phyloP scores from a whole-genome alignment of 1,139 yeast species.

The Taphrina wiesneri region DNA sequence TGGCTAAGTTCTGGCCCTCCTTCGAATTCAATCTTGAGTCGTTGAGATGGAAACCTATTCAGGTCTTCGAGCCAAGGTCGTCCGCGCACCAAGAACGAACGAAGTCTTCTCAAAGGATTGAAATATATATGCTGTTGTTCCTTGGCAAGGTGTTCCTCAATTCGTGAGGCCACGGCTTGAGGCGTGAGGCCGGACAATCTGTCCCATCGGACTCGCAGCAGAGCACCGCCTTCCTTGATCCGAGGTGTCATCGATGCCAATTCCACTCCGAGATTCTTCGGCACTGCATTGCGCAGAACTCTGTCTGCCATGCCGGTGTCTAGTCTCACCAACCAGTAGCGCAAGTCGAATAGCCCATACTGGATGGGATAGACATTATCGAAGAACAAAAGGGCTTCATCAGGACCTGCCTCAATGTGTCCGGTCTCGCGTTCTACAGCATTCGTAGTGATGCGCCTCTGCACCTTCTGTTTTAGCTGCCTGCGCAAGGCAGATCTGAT shows the following conservation, averaged over 20 bases:
- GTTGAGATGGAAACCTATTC: constrained; percentile 62
- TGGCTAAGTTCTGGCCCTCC: constrained; percentile 70
- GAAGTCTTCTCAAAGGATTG: constrained; percentile 50
- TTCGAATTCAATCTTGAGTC: constrained; percentile 66
- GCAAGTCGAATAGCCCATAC: constrained; percentile 37
- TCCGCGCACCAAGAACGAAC: constrained; percentile 77
- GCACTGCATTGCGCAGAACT: constrained; percentile 47
- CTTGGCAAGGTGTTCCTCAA: constrained; percentile 39
- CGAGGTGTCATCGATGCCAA: constrained; percentile 61
- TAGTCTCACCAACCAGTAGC: constrained; percentile 47
- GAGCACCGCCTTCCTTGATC: constrained; percentile 89
- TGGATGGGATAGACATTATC: constrained; percentile 45
- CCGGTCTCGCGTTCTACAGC: constrained; percentile 31
- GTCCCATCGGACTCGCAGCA: constrained; percentile 61
- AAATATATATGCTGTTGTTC: constrained; percentile 43
- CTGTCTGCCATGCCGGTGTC: constrained; percentile 46
- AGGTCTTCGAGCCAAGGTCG: constrained; percentile 96
- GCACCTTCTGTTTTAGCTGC: neutral
- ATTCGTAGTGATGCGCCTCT: constrained; percentile 15
- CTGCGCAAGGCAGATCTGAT: constrained; percentile 1
- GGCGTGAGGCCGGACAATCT: constrained; percentile 39
- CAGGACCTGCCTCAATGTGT: constrained; percentile 28
- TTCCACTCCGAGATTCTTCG: constrained; percentile 49
- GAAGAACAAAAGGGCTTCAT: constrained; percentile 43
- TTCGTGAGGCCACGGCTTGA: constrained; percentile 22